phyloP scores from a whole-genome alignment of 495 filamentous ascomycete genomes.

The Jackrogersella minutella region DNA sequence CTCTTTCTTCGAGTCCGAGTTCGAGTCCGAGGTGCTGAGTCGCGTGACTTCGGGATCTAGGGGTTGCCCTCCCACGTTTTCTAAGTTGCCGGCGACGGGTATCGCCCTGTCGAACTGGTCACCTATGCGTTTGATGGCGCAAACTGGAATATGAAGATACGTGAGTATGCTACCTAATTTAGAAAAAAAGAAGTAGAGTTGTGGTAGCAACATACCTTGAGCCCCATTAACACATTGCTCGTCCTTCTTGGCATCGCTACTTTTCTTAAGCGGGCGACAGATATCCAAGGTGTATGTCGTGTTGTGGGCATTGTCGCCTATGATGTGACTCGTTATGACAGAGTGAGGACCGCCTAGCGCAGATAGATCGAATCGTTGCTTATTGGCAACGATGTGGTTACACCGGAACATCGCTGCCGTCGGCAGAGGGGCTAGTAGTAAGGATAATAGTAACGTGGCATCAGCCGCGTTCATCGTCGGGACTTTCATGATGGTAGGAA shows the following conservation, averaged over 20 bases:
- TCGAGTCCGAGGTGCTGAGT: slow-evolving; percentile 64
- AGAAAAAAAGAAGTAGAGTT: slow-evolving; percentile 2
- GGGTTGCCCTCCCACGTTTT: slow-evolving; percentile 57
- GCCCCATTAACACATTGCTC: slow-evolving; percentile 69
- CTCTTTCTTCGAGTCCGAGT: slow-evolving; percentile 67
- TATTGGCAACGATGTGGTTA: slow-evolving; percentile 63
- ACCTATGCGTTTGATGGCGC: slow-evolving; percentile 69
- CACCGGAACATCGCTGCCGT: slow-evolving; percentile 67
- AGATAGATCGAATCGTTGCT: slow-evolving; percentile 69
- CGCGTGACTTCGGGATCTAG: slow-evolving; percentile 69
- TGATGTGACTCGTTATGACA: slow-evolving; percentile 65
- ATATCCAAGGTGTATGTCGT: slow-evolving; percentile 91
- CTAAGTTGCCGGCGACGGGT: slow-evolving; percentile 77
- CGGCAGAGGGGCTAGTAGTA: slow-evolving; percentile 58
- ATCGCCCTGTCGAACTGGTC: slow-evolving; percentile 60
- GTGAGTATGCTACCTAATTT: background rate
- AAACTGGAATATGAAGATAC: slow-evolving; percentile 62
- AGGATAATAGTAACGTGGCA: slow-evolving; percentile 48
- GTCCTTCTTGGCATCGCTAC: slow-evolving; percentile 53
- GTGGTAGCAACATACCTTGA: slow-evolving; percentile 56
- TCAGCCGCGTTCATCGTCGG: slow-evolving; percentile 41
- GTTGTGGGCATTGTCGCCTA: slow-evolving; percentile 61
- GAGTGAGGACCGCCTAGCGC: slow-evolving; percentile 77
- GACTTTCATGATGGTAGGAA: slow-evolving; percentile 33
- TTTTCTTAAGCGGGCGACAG: slow-evolving; percentile 69